Conservation (phyloP, 179 eudicot genomes). For the Silene vulgaris region DNA sequence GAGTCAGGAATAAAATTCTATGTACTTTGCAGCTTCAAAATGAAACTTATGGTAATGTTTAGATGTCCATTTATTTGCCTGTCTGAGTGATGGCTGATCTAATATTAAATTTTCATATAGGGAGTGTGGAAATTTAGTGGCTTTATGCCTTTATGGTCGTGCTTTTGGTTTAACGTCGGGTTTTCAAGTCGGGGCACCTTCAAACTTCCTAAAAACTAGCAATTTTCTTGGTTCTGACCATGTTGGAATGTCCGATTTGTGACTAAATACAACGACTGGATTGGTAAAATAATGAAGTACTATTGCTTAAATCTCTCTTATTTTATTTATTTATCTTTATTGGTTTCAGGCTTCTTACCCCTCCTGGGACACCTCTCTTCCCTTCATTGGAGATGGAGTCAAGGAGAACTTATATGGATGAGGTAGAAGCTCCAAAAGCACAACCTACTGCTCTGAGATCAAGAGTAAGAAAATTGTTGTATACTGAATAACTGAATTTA, state of each 20-base stretch:
- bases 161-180: background rate
- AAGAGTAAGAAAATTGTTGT: constrained; percentile 55
- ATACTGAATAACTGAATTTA: constrained; percentile 13
- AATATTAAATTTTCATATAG: background rate
- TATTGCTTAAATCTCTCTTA: constrained; percentile 7
- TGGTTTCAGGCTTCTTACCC: constrained; percentile 86
- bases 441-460: constrained; percentile 75
- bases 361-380: constrained; percentile 97
- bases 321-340: background rate
- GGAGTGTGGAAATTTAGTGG: background rate
- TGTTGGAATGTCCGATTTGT: background rate
- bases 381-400: constrained; percentile 92
- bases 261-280: background rate
- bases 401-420: constrained; percentile 58
- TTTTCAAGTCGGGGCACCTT: background rate
- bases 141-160: background rate
- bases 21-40: background rate
- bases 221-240: background rate
- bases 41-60: background rate
- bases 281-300: constrained; percentile 1
- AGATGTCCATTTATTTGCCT: background rate
- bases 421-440: constrained; percentile 66
- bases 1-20: background rate
- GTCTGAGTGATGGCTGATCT: background rate
- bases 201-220: constrained; percentile 3